Conservation (phyloP, 768 basidiomycete species). For the Lenzites betulinus region DNA sequence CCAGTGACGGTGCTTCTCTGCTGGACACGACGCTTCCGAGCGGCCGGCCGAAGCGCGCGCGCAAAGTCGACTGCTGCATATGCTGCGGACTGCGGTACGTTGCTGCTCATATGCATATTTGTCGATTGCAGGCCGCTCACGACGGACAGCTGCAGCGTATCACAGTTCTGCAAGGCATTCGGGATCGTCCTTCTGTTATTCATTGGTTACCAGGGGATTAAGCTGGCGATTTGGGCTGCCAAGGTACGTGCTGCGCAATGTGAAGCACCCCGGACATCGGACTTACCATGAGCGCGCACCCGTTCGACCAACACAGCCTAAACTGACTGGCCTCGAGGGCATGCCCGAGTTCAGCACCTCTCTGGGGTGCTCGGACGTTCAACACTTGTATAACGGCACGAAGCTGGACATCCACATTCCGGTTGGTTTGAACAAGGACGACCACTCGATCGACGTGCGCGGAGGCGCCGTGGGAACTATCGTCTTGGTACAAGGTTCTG, state of each 20-base stretch:
- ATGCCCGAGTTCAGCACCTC: constrained; percentile 58
- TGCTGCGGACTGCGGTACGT: constrained; percentile 54
- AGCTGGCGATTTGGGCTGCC: constrained; percentile 48
- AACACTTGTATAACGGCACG: constrained; percentile 46
- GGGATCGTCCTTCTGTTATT: constrained; percentile 49
- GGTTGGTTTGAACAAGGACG: constrained; percentile 36
- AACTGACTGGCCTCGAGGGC: constrained; percentile 53
- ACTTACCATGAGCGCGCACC: not conserved
- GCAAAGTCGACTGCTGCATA: constrained; percentile 44
- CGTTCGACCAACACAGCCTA: constrained; percentile 36
- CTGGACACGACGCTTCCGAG: constrained; percentile 30
- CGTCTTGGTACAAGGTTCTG: constrained; percentile 45
- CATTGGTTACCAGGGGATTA: constrained; percentile 44
- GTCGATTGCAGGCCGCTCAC: not conserved
- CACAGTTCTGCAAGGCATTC: constrained; percentile 59
- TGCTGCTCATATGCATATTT: constrained; percentile 10
- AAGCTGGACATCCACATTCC: constrained; percentile 41
- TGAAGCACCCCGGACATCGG: not conserved
- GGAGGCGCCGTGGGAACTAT: constrained; percentile 56
- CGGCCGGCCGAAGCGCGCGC: constrained; percentile 35
- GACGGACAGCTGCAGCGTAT: constrained; percentile 44
- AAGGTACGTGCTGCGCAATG: constrained; percentile 37
- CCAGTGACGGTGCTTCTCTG: constrained; percentile 20
- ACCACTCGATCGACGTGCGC: constrained; percentile 49
- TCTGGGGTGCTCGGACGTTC: constrained; percentile 49